Percentiles rank a stretch among this genome's conserved stretches.
Conservation (phyloP, 495 filamentous ascomycete genomes). For the Schizothecium vesticola region DNA sequence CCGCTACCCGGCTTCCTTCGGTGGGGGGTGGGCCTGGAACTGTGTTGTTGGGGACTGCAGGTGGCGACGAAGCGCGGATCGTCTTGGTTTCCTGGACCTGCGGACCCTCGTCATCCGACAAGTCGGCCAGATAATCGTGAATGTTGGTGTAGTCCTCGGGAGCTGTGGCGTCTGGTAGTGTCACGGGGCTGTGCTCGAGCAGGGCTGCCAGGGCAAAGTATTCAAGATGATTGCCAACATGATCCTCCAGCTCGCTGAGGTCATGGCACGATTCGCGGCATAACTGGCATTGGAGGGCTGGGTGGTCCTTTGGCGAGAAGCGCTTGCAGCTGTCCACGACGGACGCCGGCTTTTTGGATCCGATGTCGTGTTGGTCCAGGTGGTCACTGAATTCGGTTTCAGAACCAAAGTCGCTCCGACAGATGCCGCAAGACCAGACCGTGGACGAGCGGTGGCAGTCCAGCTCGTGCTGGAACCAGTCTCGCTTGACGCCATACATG, state of each 20-base stretch:
- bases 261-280: conserved; percentile 1
- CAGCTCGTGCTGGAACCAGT: conserved; percentile 28
- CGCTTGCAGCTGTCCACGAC: conserved; percentile 15
- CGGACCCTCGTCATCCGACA: neutral
- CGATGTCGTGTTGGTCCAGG: neutral
- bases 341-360: neutral
- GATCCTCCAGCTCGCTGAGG: conserved; percentile 1
- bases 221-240: conserved; percentile 20
- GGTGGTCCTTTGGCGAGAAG: conserved; percentile 4
- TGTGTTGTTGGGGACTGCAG: neutral
- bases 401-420: conserved; percentile 4
- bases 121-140: neutral
- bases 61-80: neutral
- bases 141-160: neutral
- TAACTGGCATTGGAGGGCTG: neutral
- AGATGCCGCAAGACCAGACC: conserved; percentile 21
- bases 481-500: conserved; percentile 15
- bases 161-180: neutral
- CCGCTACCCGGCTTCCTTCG: neutral
- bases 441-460: conserved; percentile 17
- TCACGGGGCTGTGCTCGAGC: neutral
- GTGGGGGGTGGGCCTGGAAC: neutral
- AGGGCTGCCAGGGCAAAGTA: conserved; percentile 16
- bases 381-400: neutral
- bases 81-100: neutral